A percentile compares a stretch with the other conserved stretches of the same genome.
Evolutionary conservation across 225 moss, liverwort and hornwort genomes (phyloP).

Genomic region (Lunularia cruciata): DNA sequence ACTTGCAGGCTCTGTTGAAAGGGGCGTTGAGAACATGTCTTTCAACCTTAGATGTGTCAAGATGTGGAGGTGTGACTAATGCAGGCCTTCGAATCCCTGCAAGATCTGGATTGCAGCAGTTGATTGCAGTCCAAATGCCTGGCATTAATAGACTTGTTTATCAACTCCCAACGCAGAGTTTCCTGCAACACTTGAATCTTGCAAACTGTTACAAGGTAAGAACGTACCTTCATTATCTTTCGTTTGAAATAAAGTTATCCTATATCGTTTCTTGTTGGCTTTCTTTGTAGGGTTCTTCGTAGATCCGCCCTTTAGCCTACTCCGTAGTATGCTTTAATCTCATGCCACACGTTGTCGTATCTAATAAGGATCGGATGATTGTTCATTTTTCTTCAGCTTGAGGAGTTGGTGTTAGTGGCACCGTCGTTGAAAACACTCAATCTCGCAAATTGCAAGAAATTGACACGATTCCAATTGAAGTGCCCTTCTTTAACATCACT

Average conservation of each 20-base stretch:
- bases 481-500: slow-evolving; percentile 74
- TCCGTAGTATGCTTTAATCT: too few relatives aligned
- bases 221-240: background rate
- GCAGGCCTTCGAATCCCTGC: slow-evolving; percentile 77
- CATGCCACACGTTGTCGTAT: too few relatives aligned
- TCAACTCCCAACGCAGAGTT: slow-evolving; percentile 70
- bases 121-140: slow-evolving; percentile 88
- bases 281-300: too few relatives aligned
- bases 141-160: slow-evolving; percentile 67
- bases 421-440: slow-evolving; percentile 73
- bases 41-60: slow-evolving; percentile 81
- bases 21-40: slow-evolving; percentile 80
- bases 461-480: slow-evolving; percentile 76
- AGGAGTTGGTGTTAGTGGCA: slow-evolving; percentile 80
- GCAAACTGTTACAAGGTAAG: slow-evolving; percentile 84
- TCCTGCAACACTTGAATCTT: slow-evolving; percentile 79
- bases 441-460: slow-evolving; percentile 87
- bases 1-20: slow-evolving; percentile 81
- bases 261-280: too few relatives aligned
- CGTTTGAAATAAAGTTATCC: too few relatives aligned
- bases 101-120: slow-evolving; percentile 65
- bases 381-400: slow-evolving; percentile 39
- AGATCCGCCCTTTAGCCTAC: too few relatives aligned
- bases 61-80: slow-evolving; percentile 80
- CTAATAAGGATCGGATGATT: background rate